Conservation (phyloP, 2,329 filamentous ascomycete genomes). For the Cordyceps javanica region DNA sequence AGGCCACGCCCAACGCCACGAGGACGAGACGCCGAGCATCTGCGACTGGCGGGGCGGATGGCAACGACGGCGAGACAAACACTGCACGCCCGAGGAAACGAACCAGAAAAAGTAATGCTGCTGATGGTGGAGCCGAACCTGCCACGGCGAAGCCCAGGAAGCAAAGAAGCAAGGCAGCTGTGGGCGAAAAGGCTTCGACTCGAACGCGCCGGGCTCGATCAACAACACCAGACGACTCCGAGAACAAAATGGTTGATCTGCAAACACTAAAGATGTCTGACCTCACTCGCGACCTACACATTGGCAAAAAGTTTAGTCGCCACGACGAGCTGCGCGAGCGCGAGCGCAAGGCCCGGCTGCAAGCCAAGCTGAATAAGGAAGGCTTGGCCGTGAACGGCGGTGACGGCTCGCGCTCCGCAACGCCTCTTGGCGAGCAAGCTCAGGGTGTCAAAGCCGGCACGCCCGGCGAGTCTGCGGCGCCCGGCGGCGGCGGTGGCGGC, state of each 20-base stretch:
- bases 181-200: conserved; percentile 18
- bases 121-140: neutral
- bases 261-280: conserved; percentile 66
- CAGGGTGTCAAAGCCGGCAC: conserved; percentile 14
- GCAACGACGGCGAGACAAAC: neutral
- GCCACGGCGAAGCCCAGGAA: neutral
- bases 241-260: conserved; percentile 57
- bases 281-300: conserved; percentile 61
- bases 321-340: conserved; percentile 67
- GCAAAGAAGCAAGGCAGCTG: neutral
- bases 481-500: conserved; percentile 20
- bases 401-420: conserved; percentile 16
- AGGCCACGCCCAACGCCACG: neutral
- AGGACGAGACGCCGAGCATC: conserved; percentile 1
- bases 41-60: neutral
- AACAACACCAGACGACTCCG: conserved; percentile 57
- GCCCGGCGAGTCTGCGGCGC: conserved; percentile 15
- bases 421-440: conserved; percentile 5
- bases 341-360: conserved; percentile 41
- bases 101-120: neutral
- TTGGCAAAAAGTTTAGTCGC: conserved; percentile 69
- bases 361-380: conserved; percentile 24
- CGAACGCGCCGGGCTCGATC: conserved; percentile 35
- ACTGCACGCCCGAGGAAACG: conserved; percentile 6
- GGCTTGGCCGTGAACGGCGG: conserved; percentile 20